These are phyloP conservation scores for Hymenoscyphus infarciens DNA, from an alignment of 2,329 filamentous ascomycete genomes.

Conservation along the genomic window DNA sequence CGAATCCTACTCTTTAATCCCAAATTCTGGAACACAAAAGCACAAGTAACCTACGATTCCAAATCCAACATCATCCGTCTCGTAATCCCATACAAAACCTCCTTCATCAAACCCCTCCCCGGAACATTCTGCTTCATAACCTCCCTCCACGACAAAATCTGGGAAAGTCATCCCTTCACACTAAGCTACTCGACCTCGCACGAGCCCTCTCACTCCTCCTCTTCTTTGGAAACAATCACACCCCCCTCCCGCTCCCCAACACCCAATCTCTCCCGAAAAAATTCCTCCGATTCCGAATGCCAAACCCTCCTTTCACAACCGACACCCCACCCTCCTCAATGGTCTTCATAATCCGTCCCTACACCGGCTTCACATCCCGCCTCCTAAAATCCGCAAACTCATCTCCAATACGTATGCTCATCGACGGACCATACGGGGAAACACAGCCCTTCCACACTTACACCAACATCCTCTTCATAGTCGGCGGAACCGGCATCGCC, in stretches of 20 bases:
- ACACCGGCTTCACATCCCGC: constrained; percentile 43
- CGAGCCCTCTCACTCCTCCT: not conserved
- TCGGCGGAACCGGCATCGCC: constrained; percentile 45
- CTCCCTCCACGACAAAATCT: constrained; percentile 41
- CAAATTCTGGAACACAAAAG: constrained; percentile 35
- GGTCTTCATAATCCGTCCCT: constrained; percentile 45
- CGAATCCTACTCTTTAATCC: constrained; percentile 36
- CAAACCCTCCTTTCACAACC: constrained; percentile 6
- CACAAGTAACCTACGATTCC: constrained; percentile 37
- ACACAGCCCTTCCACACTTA: constrained; percentile 38
- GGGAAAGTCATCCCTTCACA: constrained; percentile 51
- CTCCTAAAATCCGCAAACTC: constrained; percentile 30
- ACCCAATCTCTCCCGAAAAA: not conserved
- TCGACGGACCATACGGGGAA: constrained; percentile 46
- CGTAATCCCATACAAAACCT: constrained; percentile 37
- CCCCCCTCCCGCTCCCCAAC: not conserved
- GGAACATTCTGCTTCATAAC: constrained; percentile 47
- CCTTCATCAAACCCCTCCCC: constrained; percentile 37
- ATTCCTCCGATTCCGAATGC: constrained; percentile 36
- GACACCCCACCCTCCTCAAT: constrained; percentile 27
- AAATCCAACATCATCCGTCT: constrained; percentile 44
- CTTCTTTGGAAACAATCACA: not conserved
- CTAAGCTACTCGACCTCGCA: constrained; percentile 36
- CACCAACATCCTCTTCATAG: constrained; percentile 42
- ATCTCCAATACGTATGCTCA: constrained; percentile 36